Evolutionary conservation across 495 filamentous ascomycete species (phyloP).

Genomic region (Peziza echinospora): DNA sequence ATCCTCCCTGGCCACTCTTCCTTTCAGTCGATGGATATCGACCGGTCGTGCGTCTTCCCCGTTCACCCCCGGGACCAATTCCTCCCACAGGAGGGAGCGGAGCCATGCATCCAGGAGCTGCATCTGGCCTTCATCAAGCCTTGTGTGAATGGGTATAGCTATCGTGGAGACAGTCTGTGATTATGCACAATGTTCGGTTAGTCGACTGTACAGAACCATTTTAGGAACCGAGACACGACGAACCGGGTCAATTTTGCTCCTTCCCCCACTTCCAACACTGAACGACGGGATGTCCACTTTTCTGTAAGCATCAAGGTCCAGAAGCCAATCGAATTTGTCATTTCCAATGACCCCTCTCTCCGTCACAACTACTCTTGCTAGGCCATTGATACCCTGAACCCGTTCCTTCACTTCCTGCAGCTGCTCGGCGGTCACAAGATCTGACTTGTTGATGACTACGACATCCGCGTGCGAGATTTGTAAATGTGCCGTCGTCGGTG

Average conservation of each 20-base stretch:
- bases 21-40: slow-evolving; percentile 78
- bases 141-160: slow-evolving; percentile 31
- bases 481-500: slow-evolving; percentile 73
- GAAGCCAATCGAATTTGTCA: slow-evolving; percentile 59
- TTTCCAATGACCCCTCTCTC: slow-evolving; percentile 50
- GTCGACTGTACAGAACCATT: too few relatives aligned
- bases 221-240: too few relatives aligned
- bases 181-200: neutral
- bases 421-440: slow-evolving; percentile 52
- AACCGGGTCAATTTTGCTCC: slow-evolving; percentile 70
- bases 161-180: slow-evolving; percentile 74
- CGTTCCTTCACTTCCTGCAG: slow-evolving; percentile 41
- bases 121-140: slow-evolving; percentile 31
- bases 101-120: slow-evolving; percentile 58
- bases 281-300: slow-evolving; percentile 28
- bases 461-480: slow-evolving; percentile 97
- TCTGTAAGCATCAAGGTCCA: slow-evolving; percentile 89
- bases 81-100: slow-evolving; percentile 65
- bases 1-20: slow-evolving; percentile 38
- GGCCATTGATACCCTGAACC: slow-evolving; percentile 65
- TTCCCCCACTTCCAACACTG: slow-evolving; percentile 42
- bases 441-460: slow-evolving; percentile 82
- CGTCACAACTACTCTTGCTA: slow-evolving; percentile 68
- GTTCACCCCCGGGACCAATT: slow-evolving; percentile 29
- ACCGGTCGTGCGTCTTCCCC: slow-evolving; percentile 17